Evolutionary conservation across 1,139 yeast species (phyloP).

Genomic region (Blastobotrys niveus): DNA sequence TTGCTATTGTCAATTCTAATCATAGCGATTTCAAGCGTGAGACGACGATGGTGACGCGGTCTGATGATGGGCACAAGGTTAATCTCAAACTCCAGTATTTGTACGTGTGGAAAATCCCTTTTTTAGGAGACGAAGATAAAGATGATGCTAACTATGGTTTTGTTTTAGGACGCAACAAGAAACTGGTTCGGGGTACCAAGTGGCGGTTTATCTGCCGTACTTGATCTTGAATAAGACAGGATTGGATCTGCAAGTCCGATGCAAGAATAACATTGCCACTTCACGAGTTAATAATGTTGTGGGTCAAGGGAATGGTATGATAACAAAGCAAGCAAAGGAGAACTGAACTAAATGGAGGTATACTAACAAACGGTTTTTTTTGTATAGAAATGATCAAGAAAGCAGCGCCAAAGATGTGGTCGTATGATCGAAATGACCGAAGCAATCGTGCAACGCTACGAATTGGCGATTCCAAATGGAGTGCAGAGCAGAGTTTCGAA

Average conservation of each 20-base stretch:
- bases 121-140: conserved; percentile 4
- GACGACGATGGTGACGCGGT: conserved; percentile 31
- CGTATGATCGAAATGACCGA: conserved; percentile 61
- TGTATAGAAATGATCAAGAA: conserved; percentile 24
- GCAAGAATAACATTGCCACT: conserved; percentile 46
- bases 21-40: conserved; percentile 55
- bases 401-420: conserved; percentile 71
- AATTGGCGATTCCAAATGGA: conserved; percentile 69
- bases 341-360: background rate
- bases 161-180: conserved; percentile 23
- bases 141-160: background rate
- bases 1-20: conserved; percentile 66
- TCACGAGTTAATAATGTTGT: conserved; percentile 30
- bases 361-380: conserved; percentile 3
- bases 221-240: conserved; percentile 77
- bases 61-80: conserved; percentile 60
- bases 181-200: conserved; percentile 28
- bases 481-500: conserved; percentile 75
- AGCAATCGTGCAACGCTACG: conserved; percentile 65
- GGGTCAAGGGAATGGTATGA: conserved; percentile 14
- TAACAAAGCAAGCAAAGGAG: background rate
- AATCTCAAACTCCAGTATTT: conserved; percentile 63
- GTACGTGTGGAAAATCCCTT: no score
- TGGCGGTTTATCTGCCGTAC: conserved; percentile 80
- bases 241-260: conserved; percentile 53